A percentile compares a stretch with the other conserved stretches of the same genome.
Evolutionary conservation across 2,329 filamentous ascomycete species (phyloP).

Genomic region (Arthrobotrys conoides): DNA sequence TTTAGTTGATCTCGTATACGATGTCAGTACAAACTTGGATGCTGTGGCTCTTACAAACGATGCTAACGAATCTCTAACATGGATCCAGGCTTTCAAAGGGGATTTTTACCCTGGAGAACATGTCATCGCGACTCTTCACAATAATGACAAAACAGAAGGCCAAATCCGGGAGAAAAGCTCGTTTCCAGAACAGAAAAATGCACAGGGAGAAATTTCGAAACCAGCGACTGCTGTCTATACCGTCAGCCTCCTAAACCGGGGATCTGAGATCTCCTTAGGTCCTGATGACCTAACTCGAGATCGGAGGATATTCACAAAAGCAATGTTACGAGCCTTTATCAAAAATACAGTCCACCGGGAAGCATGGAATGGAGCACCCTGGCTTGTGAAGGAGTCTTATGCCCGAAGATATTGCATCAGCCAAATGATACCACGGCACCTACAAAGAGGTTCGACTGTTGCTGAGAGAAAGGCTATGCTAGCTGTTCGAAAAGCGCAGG

Average conservation of each 20-base stretch:
- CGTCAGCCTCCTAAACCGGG: constrained; percentile 79
- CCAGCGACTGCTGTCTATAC: constrained; percentile 84
- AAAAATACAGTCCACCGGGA: constrained; percentile 94
- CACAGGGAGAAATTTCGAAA: constrained; percentile 67
- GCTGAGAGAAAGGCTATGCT: constrained; percentile 81
- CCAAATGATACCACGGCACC: constrained; percentile 84
- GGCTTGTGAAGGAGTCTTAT: constrained; percentile 90
- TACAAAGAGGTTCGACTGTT: constrained; percentile 84
- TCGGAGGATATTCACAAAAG: constrained; percentile 92
- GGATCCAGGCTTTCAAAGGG: constrained; percentile 77
- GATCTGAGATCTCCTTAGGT: constrained; percentile 76
- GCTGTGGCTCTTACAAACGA: constrained; percentile 15
- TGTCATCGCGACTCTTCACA: constrained; percentile 79
- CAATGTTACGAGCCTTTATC: constrained; percentile 91
- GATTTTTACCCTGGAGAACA: constrained; percentile 93
- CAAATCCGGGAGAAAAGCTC: constrained; percentile 87
- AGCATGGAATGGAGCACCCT: constrained; percentile 94
- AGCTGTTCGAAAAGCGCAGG: constrained; percentile 74
- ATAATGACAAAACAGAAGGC: constrained; percentile 79
- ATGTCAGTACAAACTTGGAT: constrained; percentile 66
- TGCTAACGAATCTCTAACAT: not conserved
- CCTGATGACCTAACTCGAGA: constrained; percentile 81
- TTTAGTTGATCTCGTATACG: constrained; percentile 77
- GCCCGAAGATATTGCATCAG: constrained; percentile 88
- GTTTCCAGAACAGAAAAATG: constrained; percentile 73